A percentile compares a stretch with the other conserved stretches of the same genome.
Conservation (phyloP, 2,329 filamentous ascomycete species). For the Xylaria hypoxylon region DNA sequence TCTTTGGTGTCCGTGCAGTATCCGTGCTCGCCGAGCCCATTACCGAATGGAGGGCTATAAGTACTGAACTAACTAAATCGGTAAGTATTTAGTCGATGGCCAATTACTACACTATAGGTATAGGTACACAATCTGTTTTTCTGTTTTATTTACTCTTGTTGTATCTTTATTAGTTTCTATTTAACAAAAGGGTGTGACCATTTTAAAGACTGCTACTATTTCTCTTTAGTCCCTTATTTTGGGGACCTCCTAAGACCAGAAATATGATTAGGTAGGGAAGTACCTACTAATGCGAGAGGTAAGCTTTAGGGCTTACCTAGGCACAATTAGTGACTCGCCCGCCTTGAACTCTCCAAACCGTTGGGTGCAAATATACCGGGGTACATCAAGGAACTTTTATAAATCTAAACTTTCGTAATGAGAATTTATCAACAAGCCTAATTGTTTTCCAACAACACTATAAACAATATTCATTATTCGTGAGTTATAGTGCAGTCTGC, state of each 20-base stretch:
- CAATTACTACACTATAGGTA: neutral
- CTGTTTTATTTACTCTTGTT: neutral
- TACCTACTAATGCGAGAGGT: neutral
- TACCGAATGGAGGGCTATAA: neutral
- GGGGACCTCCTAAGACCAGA: no score
- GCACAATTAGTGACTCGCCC: slow-evolving; percentile 16
- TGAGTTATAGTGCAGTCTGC: neutral
- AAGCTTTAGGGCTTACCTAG: slow-evolving; percentile 23
- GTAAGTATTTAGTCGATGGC: no score
- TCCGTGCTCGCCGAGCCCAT: slow-evolving; percentile 12
- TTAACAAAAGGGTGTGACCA: neutral
- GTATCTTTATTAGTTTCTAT: neutral
- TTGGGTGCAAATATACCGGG: slow-evolving; percentile 12
- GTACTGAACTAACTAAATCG: no score
- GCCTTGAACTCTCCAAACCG: slow-evolving; percentile 30
- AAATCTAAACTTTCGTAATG: slow-evolving; percentile 1
- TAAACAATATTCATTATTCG: neutral
- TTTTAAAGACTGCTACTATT: neutral
- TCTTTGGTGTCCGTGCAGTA: slow-evolving; percentile 9
- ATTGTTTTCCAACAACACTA: neutral
- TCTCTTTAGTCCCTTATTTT: neutral
- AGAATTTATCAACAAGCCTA: neutral
- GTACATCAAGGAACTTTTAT: neutral
- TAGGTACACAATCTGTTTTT: neutral
- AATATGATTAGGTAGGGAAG: neutral